Evolutionary conservation across 2,329 filamentous ascomycete species (phyloP), one percentile per base, ranked within the genome.

Genomic region (Fusarium tjaetaba): DNA sequence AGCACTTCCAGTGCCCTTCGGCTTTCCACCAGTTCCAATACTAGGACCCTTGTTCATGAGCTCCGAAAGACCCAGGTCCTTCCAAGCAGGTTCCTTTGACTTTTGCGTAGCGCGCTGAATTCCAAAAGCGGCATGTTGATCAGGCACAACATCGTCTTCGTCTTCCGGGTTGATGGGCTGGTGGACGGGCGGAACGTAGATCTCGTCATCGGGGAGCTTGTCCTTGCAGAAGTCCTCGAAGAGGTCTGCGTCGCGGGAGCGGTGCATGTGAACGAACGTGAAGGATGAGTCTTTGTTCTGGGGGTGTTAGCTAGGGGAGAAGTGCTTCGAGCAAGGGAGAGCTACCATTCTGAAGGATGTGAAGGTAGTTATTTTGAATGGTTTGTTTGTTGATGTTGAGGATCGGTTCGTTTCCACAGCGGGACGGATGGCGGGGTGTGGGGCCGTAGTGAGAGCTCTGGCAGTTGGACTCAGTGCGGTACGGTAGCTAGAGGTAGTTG

Each of bases 81-180:
- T 92, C 94, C 94, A 97, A 13, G 90, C 91, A 3, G 92, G 87
- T 82, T 95, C 93, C 77, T 88, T 88, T 76, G 86, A 87, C 72
- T 88, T 88, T 83, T 94, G 92, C 22, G 93, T 95, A 15, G 94
- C 94, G 75, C 93, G 89, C 81, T 94, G 91, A 77, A 97, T 96
- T 43, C 94, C 94, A 80, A 96, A 96, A 1, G 94, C 94, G 18
- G 94, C 94, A 80, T 96, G 94, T 83, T 96, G 94, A 81, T 96
- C 93, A 1, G 94, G 94, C 9, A 96, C 94, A 8, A 96, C 92
- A 79, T 96, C 94, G 79, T 96, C 94, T 83, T 96, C 93, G 80
- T 96, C 94, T 82, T 96, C 94, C 0, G 94, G 94, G 80, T 96
- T 96, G 79, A 95, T 87, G 45, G 94, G 94, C 80, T 94, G 93